phyloP scores from a whole-genome alignment of 2,329 filamentous ascomycete genomes.

The Furcasterigmium sp. region DNA sequence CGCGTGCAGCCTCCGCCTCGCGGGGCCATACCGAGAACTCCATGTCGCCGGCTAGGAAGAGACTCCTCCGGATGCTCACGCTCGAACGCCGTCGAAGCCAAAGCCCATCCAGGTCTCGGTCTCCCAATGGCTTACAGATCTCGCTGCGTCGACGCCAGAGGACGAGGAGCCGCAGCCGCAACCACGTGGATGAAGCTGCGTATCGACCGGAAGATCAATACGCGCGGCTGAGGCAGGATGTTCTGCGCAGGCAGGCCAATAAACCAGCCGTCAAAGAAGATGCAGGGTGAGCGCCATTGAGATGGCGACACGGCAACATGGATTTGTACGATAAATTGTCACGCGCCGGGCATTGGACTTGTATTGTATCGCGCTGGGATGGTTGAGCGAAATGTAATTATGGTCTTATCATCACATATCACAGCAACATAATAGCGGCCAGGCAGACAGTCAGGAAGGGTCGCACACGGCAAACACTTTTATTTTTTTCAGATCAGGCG shows the following conservation, averaged over 20 bases:
- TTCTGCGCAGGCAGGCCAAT: slow-evolving; percentile 4
- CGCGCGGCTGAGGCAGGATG: slow-evolving; percentile 4
- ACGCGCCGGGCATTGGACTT: no score
- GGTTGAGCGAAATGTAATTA: no score
- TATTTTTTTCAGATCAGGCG: no score
- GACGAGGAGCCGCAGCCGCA: slow-evolving; percentile 31
- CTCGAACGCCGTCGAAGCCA: slow-evolving; percentile 37
- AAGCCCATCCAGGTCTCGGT: slow-evolving; percentile 32
- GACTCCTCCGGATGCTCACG: slow-evolving; percentile 34
- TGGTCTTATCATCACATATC: no score
- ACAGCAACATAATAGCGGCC: no score
- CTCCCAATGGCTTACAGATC: slow-evolving; percentile 23
- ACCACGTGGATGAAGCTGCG: slow-evolving; percentile 4
- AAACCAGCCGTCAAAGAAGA: no score
- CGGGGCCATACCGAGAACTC: slow-evolving; percentile 15
- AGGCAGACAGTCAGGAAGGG: no score
- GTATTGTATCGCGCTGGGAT: no score
- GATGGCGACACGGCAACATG: no score
- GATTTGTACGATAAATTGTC: no score
- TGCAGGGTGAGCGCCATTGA: no score
- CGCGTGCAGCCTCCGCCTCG: slow-evolving; percentile 20
- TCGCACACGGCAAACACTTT: no score
- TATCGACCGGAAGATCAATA: slow-evolving; percentile 5
- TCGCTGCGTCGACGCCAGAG: slow-evolving; percentile 27
- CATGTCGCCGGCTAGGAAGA: slow-evolving; percentile 33